Percentiles rank a stretch among this genome's conserved stretches.
These are phyloP conservation scores for Penicillium cinerascens DNA, from an alignment of 495 filamentous ascomycete species.

Conservation along the genomic window DNA sequence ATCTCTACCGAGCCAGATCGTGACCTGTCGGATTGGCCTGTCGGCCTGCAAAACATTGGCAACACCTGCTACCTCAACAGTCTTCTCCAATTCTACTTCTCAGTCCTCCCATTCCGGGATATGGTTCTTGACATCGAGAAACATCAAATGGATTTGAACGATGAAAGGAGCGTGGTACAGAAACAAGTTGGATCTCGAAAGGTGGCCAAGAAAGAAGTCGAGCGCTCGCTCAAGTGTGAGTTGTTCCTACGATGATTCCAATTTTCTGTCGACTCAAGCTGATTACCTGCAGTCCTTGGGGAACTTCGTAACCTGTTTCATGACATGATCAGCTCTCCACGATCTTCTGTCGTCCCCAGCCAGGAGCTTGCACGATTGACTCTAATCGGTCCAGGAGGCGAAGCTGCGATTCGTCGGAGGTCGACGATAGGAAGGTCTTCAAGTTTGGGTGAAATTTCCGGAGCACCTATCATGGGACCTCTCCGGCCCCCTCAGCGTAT, in stretches of 20 bases:
- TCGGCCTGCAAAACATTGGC: conserved; percentile 87
- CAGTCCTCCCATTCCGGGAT: conserved; percentile 75
- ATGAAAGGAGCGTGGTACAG: conserved; percentile 48
- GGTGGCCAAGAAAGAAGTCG: conserved; percentile 58
- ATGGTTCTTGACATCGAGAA: conserved; percentile 72
- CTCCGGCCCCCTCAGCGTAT: conserved; percentile 40
- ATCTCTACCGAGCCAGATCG: conserved; percentile 31
- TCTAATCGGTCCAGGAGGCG: conserved; percentile 59
- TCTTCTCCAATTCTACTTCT: conserved; percentile 91
- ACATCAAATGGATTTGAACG: conserved; percentile 60
- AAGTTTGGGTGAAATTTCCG: conserved; percentile 50
- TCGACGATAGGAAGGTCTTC: conserved; percentile 49
- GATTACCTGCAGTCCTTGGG: conserved; percentile 52
- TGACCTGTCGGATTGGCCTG: conserved; percentile 56
- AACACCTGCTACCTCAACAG: conserved; percentile 99
- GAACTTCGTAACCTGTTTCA: conserved; percentile 73
- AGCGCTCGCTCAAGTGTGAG: conserved; percentile 70
- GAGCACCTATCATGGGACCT: conserved; percentile 50
- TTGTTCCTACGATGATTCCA: conserved; percentile 7
- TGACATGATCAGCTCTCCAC: conserved; percentile 59
- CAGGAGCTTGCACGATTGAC: conserved; percentile 81
- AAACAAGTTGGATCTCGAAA: conserved; percentile 65
- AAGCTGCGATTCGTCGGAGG: conserved; percentile 53
- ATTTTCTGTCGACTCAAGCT: not conserved
- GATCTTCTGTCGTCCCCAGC: conserved; percentile 58